phyloP scores from a whole-genome alignment of 129 eudicot species.

The Chrysanthemum makinoi region DNA sequence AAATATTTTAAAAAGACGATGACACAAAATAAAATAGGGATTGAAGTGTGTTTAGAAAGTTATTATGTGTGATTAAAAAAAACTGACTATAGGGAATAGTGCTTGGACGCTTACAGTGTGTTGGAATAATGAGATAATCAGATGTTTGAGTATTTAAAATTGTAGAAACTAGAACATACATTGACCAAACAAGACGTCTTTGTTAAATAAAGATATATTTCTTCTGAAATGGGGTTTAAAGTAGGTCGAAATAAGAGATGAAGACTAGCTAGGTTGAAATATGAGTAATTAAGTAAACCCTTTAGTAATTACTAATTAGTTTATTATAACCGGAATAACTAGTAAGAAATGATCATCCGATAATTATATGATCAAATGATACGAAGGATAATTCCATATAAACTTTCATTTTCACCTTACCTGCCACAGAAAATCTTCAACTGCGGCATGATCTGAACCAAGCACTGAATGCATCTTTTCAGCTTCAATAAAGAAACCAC shows the following conservation, averaged over 20 bases:
- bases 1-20: no score
- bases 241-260: not conserved
- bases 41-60: no score
- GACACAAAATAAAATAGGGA: no score
- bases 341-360: not conserved
- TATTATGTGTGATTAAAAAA: no score
- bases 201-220: not conserved
- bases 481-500: slow-evolving; percentile 76
- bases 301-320: not conserved
- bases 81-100: no score
- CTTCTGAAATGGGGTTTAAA: not conserved
- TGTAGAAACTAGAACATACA: not conserved
- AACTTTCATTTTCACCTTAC: slow-evolving; percentile 29
- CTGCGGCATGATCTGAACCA: slow-evolving; percentile 59
- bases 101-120: no score
- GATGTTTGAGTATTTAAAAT: no score
- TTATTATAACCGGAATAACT: not conserved
- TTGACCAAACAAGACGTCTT: not conserved
- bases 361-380: not conserved
- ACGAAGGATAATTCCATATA: not conserved
- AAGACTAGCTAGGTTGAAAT: not conserved
- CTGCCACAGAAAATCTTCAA: slow-evolving; percentile 92
- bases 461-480: slow-evolving; percentile 60
- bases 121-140: no score
- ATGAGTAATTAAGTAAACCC: not conserved